These are phyloP conservation scores for Fusarium sp. DNA, from an alignment of 2,329 filamentous ascomycete genomes.

Conservation along the genomic window DNA sequence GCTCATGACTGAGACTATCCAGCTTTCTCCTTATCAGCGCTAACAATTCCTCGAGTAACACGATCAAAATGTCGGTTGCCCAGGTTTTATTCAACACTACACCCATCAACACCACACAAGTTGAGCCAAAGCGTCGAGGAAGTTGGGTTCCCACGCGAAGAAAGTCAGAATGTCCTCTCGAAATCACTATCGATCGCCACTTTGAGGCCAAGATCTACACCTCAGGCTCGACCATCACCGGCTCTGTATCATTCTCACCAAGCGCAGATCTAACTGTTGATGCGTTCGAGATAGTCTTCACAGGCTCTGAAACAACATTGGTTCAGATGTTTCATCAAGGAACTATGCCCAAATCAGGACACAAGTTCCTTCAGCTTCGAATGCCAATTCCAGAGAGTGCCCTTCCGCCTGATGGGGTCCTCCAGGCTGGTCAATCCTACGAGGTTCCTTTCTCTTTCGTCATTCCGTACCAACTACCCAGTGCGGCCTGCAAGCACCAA, in stretches of 20 bases:
- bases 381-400: conserved; percentile 22
- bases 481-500: conserved; percentile 22
- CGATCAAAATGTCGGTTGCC: background rate
- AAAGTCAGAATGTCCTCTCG: conserved; percentile 15
- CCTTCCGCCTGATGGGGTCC: background rate
- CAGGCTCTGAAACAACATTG: background rate
- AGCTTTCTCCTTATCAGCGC: no score
- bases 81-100: conserved; percentile 12
- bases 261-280: conserved; percentile 20
- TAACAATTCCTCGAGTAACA: background rate
- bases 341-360: conserved; percentile 7
- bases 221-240: conserved; percentile 25
- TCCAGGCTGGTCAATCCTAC: conserved; percentile 16
- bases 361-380: conserved; percentile 26
- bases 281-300: conserved; percentile 18
- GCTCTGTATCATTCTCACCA: conserved; percentile 5
- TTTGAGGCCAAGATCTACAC: conserved; percentile 34
- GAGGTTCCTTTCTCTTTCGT: conserved; percentile 32
- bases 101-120: background rate
- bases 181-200: conserved; percentile 31
- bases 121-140: conserved; percentile 13
- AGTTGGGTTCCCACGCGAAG: conserved; percentile 21
- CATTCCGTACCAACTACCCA: conserved; percentile 28
- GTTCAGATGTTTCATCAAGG: conserved; percentile 29
- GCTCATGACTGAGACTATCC: background rate